Base-by-base conservation (phyloP, 176 grass and related monocot genomes). In the Aegilops tauschii region DNA sequence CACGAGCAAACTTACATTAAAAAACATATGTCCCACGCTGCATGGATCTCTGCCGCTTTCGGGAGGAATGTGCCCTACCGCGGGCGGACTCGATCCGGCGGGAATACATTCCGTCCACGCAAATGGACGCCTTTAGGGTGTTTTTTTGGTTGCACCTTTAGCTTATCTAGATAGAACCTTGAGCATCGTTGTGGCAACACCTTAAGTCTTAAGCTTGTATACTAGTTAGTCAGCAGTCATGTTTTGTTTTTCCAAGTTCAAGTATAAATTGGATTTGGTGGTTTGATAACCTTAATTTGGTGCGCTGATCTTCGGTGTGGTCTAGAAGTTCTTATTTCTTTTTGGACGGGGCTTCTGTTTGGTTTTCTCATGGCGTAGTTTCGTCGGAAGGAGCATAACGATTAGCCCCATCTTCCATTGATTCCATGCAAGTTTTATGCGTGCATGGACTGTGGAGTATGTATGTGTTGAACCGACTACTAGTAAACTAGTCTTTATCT, bases 81-180 rank as follows among this genome's bases (percentile, higher is more conserved):
- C 1, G 16, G 14, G 49, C 5, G 1, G 5, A 52, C 49, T 52
- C 5, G 16, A 18, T 54, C 0, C 16, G 5, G 5, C 5, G 3
- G 5, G 5, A 54, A 54, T 54, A 5, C 50, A 54, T 7, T 54
- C 5, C 17, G 2, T 54, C 16, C 5, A 2, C 2, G 16, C 5
- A 54, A 54, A 54, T 54, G 16, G 2, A 81, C 25, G 30, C 81
- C 28, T 76, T 68, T 5, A 18, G 1, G 80, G 80, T 49, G 74
- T 86, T 69, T n/a, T 87, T 78, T 87, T 87, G 59, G 29, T 62
- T 69, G 68, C 81, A 27, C 69, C 73, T 40, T 64, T 77, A 87
- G 85, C 85, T 80, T 84, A 32, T 61, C 59, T 83, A 65, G 36
- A 81, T 83, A 71, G 50, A 82, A 62, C 12, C 27, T 82, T 58